Evolutionary conservation across 345 rosid genomes (phyloP).

Genomic region (Brassica cretica): DNA sequence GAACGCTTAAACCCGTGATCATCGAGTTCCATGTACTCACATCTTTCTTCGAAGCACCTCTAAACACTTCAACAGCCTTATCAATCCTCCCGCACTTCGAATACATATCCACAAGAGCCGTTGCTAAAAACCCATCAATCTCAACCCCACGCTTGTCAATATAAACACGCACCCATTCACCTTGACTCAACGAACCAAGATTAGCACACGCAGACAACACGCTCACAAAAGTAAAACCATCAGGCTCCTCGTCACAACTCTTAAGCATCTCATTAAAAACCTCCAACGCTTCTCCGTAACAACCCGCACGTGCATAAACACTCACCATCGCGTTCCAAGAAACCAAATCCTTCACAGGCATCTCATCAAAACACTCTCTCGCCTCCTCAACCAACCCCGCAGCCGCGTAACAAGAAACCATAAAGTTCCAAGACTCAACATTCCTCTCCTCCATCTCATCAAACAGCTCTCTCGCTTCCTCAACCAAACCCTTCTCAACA

Average conservation of each 20-base stretch:
- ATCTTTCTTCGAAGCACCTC: slow-evolving; percentile 41
- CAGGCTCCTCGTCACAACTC: slow-evolving; percentile 35
- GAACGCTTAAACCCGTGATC: slow-evolving; percentile 50
- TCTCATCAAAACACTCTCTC: slow-evolving; percentile 36
- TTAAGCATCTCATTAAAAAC: slow-evolving; percentile 48
- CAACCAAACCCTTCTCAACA: slow-evolving; percentile 39
- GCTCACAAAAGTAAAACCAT: slow-evolving; percentile 47
- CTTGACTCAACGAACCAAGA: slow-evolving; percentile 49
- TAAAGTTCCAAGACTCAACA: slow-evolving; percentile 55
- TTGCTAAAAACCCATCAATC: slow-evolving; percentile 45
- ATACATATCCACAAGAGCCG: slow-evolving; percentile 59
- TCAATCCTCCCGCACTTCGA: slow-evolving; percentile 55
- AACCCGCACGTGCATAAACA: slow-evolving; percentile 39
- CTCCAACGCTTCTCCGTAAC: slow-evolving; percentile 41
- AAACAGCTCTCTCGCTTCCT: slow-evolving; percentile 44
- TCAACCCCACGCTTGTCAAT: slow-evolving; percentile 43
- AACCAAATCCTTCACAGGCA: slow-evolving; percentile 47
- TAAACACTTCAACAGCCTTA: slow-evolving; percentile 53
- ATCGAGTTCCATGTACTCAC: slow-evolving; percentile 57
- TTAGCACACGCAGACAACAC: slow-evolving; percentile 52
- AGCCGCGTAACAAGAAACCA: slow-evolving; percentile 47
- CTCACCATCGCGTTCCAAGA: slow-evolving; percentile 51
- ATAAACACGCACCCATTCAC: slow-evolving; percentile 51
- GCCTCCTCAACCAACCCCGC: slow-evolving; percentile 46
- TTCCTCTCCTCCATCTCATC: slow-evolving; percentile 52